A percentile compares a stretch with the other conserved stretches of the same genome.
These are phyloP conservation scores for Domatiomyces catenatus DNA, from an alignment of 2,329 filamentous ascomycete species.

Conservation along the genomic window DNA sequence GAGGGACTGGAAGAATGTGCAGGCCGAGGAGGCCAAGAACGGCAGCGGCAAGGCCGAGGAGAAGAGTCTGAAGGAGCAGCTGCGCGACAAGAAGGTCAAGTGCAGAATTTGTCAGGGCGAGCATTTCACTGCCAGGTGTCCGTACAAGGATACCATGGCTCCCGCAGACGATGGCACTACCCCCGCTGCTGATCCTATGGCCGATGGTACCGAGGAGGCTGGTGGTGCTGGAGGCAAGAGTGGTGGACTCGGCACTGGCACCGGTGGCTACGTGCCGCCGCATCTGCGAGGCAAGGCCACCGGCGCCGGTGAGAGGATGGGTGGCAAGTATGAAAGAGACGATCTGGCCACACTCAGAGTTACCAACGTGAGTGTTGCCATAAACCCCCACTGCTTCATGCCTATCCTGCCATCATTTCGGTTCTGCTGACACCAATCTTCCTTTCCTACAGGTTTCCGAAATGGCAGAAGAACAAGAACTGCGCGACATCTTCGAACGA, in stretches of 20 bases:
- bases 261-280: slow-evolving; percentile 85
- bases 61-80: slow-evolving; percentile 50
- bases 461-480: slow-evolving; percentile 87
- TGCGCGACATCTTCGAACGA: slow-evolving; percentile 95
- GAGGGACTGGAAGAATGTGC: slow-evolving; percentile 84
- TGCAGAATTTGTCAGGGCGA: slow-evolving; percentile 97
- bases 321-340: slow-evolving; percentile 87
- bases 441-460: slow-evolving; percentile 58
- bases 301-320: slow-evolving; percentile 63
- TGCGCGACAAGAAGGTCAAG: slow-evolving; percentile 99
- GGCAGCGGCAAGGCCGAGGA: slow-evolving; percentile 43
- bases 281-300: slow-evolving; percentile 53
- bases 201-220: slow-evolving; percentile 30
- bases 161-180: slow-evolving; percentile 36
- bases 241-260: slow-evolving; percentile 47
- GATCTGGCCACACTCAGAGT: slow-evolving; percentile 92
- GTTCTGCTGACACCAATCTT: background rate
- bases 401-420: background rate
- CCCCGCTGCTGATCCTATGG: slow-evolving; percentile 21
- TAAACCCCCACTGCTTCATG: slow-evolving; percentile 1
- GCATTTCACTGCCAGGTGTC: slow-evolving; percentile 98
- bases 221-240: slow-evolving; percentile 31
- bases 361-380: slow-evolving; percentile 60
- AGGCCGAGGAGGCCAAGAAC: slow-evolving; percentile 50
- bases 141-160: slow-evolving; percentile 99